phyloP scores from a whole-genome alignment of 2,329 filamentous ascomycete genomes.

The Hypoxylon sp. region DNA sequence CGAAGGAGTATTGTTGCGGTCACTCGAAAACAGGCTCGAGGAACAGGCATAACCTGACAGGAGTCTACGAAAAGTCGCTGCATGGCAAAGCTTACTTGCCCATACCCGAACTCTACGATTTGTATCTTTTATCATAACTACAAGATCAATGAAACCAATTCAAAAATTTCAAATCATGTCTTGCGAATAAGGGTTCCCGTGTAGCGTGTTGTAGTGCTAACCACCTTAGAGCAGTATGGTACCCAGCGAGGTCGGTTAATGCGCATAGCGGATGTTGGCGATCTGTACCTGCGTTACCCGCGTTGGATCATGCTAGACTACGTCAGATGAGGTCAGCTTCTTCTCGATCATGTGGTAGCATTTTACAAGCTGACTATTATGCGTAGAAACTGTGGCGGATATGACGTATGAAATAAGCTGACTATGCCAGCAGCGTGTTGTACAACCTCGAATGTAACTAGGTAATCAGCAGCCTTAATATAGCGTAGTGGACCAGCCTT shows the following conservation, averaged over 20 bases:
- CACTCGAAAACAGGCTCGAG: slow-evolving; percentile 22
- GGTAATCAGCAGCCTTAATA: background rate
- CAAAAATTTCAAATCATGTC: slow-evolving; percentile 27
- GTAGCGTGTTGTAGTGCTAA: slow-evolving; percentile 10
- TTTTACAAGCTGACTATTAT: slow-evolving; percentile 9
- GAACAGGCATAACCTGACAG: slow-evolving; percentile 43
- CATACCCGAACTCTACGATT: slow-evolving; percentile 43
- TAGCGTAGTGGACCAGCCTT: background rate
- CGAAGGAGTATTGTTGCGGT: slow-evolving; percentile 24
- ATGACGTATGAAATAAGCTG: slow-evolving; percentile 4
- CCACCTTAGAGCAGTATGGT: background rate
- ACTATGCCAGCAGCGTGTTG: background rate
- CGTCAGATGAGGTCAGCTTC: slow-evolving; percentile 14
- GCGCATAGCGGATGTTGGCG: background rate
- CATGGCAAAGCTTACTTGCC: slow-evolving; percentile 38
- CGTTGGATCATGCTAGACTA: slow-evolving; percentile 1
- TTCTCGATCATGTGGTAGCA: slow-evolving; percentile 1
- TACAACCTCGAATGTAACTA: background rate
- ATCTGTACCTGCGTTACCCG: background rate
- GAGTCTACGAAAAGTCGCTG: slow-evolving; percentile 46
- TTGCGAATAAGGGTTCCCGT: background rate
- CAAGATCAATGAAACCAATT: slow-evolving; percentile 48
- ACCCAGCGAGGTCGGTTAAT: background rate
- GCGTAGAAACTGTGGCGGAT: background rate
- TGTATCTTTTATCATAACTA: slow-evolving; percentile 51